Base-by-base conservation (phyloP, 2,329 filamentous ascomycete species). In the Colletotrichum truncatum region DNA sequence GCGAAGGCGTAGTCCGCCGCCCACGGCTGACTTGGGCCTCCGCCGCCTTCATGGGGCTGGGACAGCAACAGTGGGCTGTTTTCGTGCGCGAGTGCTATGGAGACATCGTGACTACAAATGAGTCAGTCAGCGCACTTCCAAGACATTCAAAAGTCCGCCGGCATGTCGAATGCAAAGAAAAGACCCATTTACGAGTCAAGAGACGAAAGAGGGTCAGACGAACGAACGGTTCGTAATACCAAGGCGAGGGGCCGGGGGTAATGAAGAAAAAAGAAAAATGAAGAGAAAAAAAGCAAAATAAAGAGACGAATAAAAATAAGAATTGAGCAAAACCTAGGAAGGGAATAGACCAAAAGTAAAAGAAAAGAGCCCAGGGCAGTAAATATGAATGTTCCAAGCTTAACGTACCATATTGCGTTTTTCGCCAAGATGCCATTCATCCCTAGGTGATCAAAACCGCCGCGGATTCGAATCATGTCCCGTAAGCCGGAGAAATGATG, bases 11-110 rank as follows among this genome's bases (percentile, higher is more conserved):
- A 84, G 3, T 78, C 77, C n/a, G 25, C 49, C 12, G 12, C 39
- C 55, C 61, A 60, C n/a, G 56, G 36, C 7, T 16, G 34, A 28
- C 30, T 21, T 14, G 43, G 45, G 28, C 36, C 43, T 26, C 16
- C 38, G 34, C 18, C 45, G 21, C 28, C 26, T 38, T 60, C 39
- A 36, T 38, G 49, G 30, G 46, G 8, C 18, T 16, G 41, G 45
- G 45, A 55, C 48, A 77, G 81, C 23, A 85, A 78, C 25, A 75
- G 74, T 2, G 82, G 81, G 8, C 77, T 69, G 4, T 74, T 76
- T 58, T 86, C 83, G 67, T 83, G 82, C 2, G 82, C 80, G 18
- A 85, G 71, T 3, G 84, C 80, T 63, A 87, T 83, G 16, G 77
- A 77, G 14, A 81, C 75, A 64, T 86, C 84, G 67, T 81, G 75